Evolutionary conservation across 169 alveolate genomes (phyloP), one percentile per base, ranked within the genome.

Genomic region (Amoebophrya sp.): DNA sequence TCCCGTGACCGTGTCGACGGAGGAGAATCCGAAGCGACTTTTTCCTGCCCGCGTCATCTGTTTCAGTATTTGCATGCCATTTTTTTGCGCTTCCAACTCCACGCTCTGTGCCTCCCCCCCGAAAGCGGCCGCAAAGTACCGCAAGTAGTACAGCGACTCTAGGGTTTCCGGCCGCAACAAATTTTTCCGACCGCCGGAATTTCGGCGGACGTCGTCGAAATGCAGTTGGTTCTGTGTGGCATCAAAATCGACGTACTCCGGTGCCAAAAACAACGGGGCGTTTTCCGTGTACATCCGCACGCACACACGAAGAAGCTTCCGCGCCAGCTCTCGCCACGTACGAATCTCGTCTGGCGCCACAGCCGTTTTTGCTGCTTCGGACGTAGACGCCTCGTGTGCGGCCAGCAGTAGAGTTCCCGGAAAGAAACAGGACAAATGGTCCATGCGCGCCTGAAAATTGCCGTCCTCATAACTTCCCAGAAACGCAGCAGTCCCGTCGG

Each of bases 81-180:
- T 2, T 66, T 66, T 18, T 66, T 1, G 35, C 32, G 12, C 83
- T 66, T 25, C 83, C 39, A 2, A 47, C 35, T n/a, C 39, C 39
- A 7, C 32, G 32, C 10, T 2, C 0, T 66, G 35, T 25, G 23
- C 54, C 54, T 41, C 54, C 54, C 54, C 54, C 12, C 54, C 54
- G 12, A 12, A 41, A 7, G 12, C 54, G 12, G 23, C 83, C 0
- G 94, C 83, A 32, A 55, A 93, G 35, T 91, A 35, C 39, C 77
- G 90, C 77, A 90, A 23, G 55, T 93, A 93, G 35, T 53, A 93
- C 25, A 93, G 39, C 23, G 92, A 47, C 91, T 93, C 94, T 12
- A 93, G 38, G 40, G 94, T 88, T 41, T 93, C 94, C 35, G 94
- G 94, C 23, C 94, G 40, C 0, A 93, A 90, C 0, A 89, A 83